Evolutionary conservation across 2,329 filamentous ascomycete genomes (phyloP).

Genomic region (Colletotrichum lindemuthianum): DNA sequence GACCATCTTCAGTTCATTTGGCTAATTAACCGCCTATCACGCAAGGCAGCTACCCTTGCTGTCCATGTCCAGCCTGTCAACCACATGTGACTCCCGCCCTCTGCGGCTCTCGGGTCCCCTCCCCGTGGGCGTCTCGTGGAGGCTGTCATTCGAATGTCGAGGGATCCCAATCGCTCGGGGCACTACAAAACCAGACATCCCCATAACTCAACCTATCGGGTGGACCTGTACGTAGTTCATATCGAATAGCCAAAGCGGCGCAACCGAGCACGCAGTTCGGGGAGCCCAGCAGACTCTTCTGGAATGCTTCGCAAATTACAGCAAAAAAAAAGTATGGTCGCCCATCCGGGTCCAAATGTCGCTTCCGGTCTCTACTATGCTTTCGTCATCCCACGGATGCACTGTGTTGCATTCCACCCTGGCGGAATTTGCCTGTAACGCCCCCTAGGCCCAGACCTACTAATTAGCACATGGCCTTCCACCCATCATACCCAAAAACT

Average conservation of each 20-base stretch:
- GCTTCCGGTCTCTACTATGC: neutral
- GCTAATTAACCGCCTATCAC: neutral
- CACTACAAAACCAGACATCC: no score
- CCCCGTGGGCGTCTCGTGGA: slow-evolving; percentile 5
- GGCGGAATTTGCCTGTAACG: slow-evolving; percentile 25
- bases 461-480: neutral
- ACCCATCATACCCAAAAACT: no score
- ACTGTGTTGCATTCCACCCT: slow-evolving; percentile 30
- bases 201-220: no score
- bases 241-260: neutral
- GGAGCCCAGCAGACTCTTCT: neutral
- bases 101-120: slow-evolving; percentile 9
- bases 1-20: neutral
- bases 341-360: neutral
- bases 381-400: neutral
- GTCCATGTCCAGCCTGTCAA: neutral
- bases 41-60: no score
- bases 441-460: slow-evolving; percentile 10
- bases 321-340: neutral
- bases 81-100: slow-evolving; percentile 5
- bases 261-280: slow-evolving; percentile 5
- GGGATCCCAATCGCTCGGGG: no score
- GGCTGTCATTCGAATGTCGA: neutral
- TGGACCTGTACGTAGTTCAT: no score
- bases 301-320: slow-evolving; percentile 5